A percentile compares a stretch with the other conserved stretches of the same genome.
phyloP scores from a whole-genome alignment of 1,139 yeast species.

The Taiozyma sp. region DNA sequence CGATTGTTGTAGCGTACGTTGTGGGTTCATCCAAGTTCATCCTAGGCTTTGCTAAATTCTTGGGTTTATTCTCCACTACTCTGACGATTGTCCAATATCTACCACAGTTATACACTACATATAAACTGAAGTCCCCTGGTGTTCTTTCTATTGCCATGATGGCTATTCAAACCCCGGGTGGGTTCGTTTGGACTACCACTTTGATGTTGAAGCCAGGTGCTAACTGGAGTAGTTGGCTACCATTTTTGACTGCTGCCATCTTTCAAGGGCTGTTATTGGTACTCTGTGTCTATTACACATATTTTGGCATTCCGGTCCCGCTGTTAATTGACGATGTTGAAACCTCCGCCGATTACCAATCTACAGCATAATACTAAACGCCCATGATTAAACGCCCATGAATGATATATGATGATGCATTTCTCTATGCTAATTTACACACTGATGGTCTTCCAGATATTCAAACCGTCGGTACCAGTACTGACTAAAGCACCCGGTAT shows the following conservation, averaged over 20 bases:
- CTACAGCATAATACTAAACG: not conserved
- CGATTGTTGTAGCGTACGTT: constrained; percentile 33
- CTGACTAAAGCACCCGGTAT: constrained; percentile 94
- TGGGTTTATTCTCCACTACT: constrained; percentile 60
- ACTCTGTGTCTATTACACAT: constrained; percentile 46
- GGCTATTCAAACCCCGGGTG: constrained; percentile 90
- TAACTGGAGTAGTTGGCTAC: constrained; percentile 85
- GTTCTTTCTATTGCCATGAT: constrained; percentile 78
- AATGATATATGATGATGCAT: not conserved
- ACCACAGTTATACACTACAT: constrained; percentile 78
- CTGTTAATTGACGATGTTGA: not conserved
- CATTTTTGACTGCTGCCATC: constrained; percentile 68
- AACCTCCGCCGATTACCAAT: not conserved
- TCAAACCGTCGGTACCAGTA: constrained; percentile 94
- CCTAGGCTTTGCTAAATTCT: constrained; percentile 45
- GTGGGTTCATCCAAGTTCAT: constrained; percentile 26
- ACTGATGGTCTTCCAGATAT: constrained; percentile 94
- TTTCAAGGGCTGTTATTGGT: constrained; percentile 53
- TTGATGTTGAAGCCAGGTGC: constrained; percentile 71
- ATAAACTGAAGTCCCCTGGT: constrained; percentile 68
- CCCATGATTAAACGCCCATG: not conserved
- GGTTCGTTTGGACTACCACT: constrained; percentile 71
- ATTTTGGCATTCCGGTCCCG: constrained; percentile 1
- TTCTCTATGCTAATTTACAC: constrained; percentile 38
- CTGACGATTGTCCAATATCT: constrained; percentile 70